Percentiles rank a stretch among this genome's conserved stretches.
These are phyloP conservation scores for Silene conica DNA, from an alignment of 148 eudicot genomes.

Conservation along the genomic window DNA sequence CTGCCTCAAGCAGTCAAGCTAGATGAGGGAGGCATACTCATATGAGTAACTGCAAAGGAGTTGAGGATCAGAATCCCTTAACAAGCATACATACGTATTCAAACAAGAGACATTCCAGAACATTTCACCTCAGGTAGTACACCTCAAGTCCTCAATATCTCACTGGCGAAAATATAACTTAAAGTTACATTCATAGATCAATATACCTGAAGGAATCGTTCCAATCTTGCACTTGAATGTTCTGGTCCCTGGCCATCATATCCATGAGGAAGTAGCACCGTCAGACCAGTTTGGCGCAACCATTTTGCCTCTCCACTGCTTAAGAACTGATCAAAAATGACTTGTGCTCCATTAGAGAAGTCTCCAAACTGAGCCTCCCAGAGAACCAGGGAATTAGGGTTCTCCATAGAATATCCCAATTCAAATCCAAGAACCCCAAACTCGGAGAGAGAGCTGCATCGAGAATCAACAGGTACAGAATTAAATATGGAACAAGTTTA, in stretches of 20 bases:
- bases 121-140: background rate
- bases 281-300: slow-evolving; percentile 88
- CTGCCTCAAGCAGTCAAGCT: background rate
- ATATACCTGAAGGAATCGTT: slow-evolving; percentile 90
- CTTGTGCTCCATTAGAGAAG: slow-evolving; percentile 94
- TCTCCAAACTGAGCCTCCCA: slow-evolving; percentile 99
- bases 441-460: slow-evolving; percentile 90
- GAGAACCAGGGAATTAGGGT: slow-evolving; percentile 85
- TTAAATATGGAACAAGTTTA: background rate
- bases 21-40: background rate
- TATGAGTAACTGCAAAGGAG: background rate
- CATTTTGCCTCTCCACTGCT: slow-evolving; percentile 97
- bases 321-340: slow-evolving; percentile 88
- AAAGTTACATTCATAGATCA: background rate
- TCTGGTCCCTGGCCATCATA: slow-evolving; percentile 99
- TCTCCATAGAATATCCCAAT: slow-evolving; percentile 97
- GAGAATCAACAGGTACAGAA: slow-evolving; percentile 1
- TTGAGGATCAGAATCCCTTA: slow-evolving; percentile 2
- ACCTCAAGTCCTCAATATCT: background rate
- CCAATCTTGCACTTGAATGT: slow-evolving; percentile 93
- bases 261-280: slow-evolving; percentile 91
- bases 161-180: background rate
- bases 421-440: slow-evolving; percentile 97
- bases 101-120: background rate
- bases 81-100: background rate